phyloP scores from a whole-genome alignment of 148 eudicot genomes.

The Limonium bicolor region DNA sequence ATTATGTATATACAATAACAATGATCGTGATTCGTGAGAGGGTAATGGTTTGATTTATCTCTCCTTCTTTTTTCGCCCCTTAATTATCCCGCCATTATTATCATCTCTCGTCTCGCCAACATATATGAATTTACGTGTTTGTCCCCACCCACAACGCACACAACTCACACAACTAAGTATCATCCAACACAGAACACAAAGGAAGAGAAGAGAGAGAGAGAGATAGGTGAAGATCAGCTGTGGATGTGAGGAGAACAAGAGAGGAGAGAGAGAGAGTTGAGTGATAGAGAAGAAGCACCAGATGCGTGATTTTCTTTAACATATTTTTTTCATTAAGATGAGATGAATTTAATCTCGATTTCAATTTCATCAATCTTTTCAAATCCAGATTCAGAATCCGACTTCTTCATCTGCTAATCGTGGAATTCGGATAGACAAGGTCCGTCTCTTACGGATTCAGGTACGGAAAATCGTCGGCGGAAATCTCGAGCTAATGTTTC shows the following conservation, averaged over 20 bases:
- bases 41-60: too few relatives aligned
- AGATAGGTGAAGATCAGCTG: too few relatives aligned
- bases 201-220: slow-evolving; percentile 1
- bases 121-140: slow-evolving; percentile 5
- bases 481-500: too few relatives aligned
- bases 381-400: neutral
- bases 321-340: neutral
- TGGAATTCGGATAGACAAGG: slow-evolving; percentile 1
- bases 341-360: neutral
- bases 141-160: slow-evolving; percentile 6
- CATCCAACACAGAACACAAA: slow-evolving; percentile 5
- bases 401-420: neutral
- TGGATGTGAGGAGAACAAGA: too few relatives aligned
- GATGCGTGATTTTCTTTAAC: neutral
- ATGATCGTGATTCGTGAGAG: too few relatives aligned
- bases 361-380: neutral
- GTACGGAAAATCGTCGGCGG: neutral
- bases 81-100: too few relatives aligned
- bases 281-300: neutral
- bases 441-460: slow-evolving; percentile 1
- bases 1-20: too few relatives aligned
- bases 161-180: slow-evolving; percentile 5
- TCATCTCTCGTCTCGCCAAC: too few relatives aligned
- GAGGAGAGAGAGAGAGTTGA: slow-evolving; percentile 1
- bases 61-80: too few relatives aligned